A percentile compares a stretch with the other conserved stretches of the same genome.
phyloP scores from a whole-genome alignment of 2,329 filamentous ascomycete genomes.

The Aspergillus hortae region DNA sequence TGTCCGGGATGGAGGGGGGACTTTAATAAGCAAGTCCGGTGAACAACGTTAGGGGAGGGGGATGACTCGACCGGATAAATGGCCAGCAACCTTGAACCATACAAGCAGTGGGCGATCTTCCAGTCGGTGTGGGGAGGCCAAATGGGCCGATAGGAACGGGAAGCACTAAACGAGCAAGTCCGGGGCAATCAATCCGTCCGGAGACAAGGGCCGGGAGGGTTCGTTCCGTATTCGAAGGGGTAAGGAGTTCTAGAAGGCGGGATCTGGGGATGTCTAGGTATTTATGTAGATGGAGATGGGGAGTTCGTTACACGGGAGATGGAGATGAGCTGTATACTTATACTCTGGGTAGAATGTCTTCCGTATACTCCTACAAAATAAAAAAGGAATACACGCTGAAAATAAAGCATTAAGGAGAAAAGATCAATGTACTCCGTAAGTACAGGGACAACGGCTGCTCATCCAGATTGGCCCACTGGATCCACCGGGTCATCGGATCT shows the following conservation, averaged over 20 bases:
- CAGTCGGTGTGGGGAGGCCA: neutral
- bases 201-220: neutral
- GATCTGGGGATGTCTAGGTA: too few relatives aligned
- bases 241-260: neutral
- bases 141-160: conserved; percentile 4
- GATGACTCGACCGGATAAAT: neutral
- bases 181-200: conserved; percentile 9
- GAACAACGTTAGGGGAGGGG: neutral
- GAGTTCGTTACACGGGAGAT: neutral
- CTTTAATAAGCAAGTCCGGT: neutral
- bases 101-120: neutral
- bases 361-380: neutral
- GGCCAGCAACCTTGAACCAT: neutral
- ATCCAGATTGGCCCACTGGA: conserved; percentile 16
- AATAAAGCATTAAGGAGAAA: neutral
- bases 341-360: too few relatives aligned
- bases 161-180: conserved; percentile 19
- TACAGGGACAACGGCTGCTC: conserved; percentile 10
- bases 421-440: neutral
- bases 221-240: neutral
- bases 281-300: neutral
- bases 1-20: neutral
- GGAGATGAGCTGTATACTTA: neutral
- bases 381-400: neutral
- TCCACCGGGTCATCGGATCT: conserved; percentile 6